phyloP scores from a whole-genome alignment of 2,329 filamentous ascomycete genomes.

The Colletotrichum sp. region DNA sequence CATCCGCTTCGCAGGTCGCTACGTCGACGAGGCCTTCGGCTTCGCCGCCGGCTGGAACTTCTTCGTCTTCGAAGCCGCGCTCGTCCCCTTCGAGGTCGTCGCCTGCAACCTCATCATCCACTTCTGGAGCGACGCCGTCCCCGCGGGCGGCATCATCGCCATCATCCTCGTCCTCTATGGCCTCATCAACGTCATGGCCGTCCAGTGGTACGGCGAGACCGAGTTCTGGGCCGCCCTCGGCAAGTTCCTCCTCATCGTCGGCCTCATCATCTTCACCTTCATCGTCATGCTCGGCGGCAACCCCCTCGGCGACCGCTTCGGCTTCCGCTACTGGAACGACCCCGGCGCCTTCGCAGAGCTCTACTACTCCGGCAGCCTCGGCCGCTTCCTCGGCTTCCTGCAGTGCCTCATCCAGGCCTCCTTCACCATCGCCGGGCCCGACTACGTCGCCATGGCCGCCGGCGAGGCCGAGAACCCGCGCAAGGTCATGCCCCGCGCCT shows the following conservation, averaged over 20 bases:
- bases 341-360: conserved; percentile 75
- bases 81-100: conserved; percentile 73
- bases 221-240: conserved; percentile 79
- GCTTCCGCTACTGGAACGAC: conserved; percentile 70
- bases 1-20: conserved; percentile 77
- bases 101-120: conserved; percentile 68
- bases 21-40: conserved; percentile 77
- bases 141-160: conserved; percentile 65
- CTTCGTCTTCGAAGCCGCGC: conserved; percentile 71
- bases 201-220: conserved; percentile 77
- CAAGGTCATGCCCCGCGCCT: conserved; percentile 73
- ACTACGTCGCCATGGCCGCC: conserved; percentile 61
- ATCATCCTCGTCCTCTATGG: conserved; percentile 53
- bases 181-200: conserved; percentile 73
- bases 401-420: conserved; percentile 75
- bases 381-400: conserved; percentile 78
- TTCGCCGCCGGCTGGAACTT: conserved; percentile 79
- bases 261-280: conserved; percentile 78
- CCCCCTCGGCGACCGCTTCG: conserved; percentile 72
- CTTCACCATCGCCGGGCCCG: conserved; percentile 62
- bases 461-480: conserved; percentile 77
- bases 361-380: conserved; percentile 68
- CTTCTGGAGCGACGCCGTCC: conserved; percentile 67
- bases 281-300: conserved; percentile 85
- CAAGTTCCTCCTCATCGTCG: conserved; percentile 75